These are phyloP conservation scores for Rhodotorula babjevae DNA, from an alignment of 768 basidiomycete species.

Conservation along the genomic window DNA sequence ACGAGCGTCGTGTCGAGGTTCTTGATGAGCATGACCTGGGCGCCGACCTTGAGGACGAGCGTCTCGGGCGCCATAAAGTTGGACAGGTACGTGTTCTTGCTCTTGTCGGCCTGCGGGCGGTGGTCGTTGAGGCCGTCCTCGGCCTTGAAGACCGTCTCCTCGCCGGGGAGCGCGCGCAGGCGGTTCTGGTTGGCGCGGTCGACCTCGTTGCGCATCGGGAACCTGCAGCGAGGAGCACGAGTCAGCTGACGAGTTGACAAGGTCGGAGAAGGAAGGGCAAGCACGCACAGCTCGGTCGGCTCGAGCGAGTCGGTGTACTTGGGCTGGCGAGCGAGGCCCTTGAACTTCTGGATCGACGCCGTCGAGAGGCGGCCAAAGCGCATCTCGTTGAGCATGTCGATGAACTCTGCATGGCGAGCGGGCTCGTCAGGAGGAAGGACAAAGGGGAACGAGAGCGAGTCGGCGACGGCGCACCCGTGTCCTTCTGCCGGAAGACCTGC, in stretches of 20 bases:
- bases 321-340: constrained; percentile 63
- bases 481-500: constrained; percentile 90
- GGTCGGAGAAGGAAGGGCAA: not conserved
- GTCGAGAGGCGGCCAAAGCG: constrained; percentile 70
- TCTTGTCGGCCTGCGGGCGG: constrained; percentile 42
- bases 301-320: constrained; percentile 53
- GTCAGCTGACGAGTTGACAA: constrained; percentile 3
- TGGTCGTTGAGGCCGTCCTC: constrained; percentile 55
- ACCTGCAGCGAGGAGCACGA: constrained; percentile 53
- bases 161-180: constrained; percentile 58
- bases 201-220: constrained; percentile 87
- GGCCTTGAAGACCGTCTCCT: constrained; percentile 57
- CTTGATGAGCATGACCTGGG: constrained; percentile 93
- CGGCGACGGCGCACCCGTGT: constrained; percentile 60
- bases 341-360: constrained; percentile 67
- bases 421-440: not conserved
- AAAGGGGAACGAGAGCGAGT: not conserved
- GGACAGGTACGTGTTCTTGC: constrained; percentile 69
- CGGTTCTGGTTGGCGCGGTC: constrained; percentile 72
- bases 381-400: constrained; percentile 98
- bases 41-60: constrained; percentile 68
- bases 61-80: constrained; percentile 83
- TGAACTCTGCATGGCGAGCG: constrained; percentile 59
- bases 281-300: constrained; percentile 78
- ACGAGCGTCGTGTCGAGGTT: constrained; percentile 79